A percentile compares a stretch with the other conserved stretches of the same genome.
Evolutionary conservation across 2,329 filamentous ascomycete species (phyloP).

Genomic region (Aspergillus novoparasiticus): DNA sequence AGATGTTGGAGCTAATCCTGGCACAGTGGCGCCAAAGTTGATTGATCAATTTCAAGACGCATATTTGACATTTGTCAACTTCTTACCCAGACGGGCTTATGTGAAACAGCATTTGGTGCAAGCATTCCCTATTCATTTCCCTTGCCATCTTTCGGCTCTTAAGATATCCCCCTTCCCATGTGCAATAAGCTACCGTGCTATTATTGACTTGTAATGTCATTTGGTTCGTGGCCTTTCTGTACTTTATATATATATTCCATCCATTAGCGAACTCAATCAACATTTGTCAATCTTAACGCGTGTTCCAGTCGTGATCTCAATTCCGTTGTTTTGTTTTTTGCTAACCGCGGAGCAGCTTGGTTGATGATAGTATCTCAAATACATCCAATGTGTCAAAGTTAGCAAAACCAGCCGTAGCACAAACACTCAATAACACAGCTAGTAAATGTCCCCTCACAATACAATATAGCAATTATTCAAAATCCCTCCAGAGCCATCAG

Average conservation of each 20-base stretch:
- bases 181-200: not conserved
- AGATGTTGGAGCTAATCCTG: slow-evolving; percentile 7
- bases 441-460: no score
- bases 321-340: not conserved
- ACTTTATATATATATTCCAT: not conserved
- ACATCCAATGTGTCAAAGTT: not conserved
- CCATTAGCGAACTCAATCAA: not conserved
- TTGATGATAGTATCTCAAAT: not conserved
- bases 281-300: no score
- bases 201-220: not conserved
- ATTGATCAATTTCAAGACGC: slow-evolving; percentile 21
- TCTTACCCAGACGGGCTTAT: not conserved
- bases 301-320: not conserved
- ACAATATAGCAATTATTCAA: no score
- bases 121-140: not conserved
- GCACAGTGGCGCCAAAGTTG: slow-evolving; percentile 38
- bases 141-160: not conserved
- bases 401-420: not conserved
- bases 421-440: not conserved
- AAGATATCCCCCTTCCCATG: not conserved
- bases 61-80: not conserved
- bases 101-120: not conserved
- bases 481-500: no score
- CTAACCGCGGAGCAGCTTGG: not conserved
- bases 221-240: not conserved